Percentiles rank a stretch among this genome's conserved stretches.
Evolutionary conservation across 176 grass and related monocot genomes (phyloP).

Genomic region (Rhynchospora pubera): DNA sequence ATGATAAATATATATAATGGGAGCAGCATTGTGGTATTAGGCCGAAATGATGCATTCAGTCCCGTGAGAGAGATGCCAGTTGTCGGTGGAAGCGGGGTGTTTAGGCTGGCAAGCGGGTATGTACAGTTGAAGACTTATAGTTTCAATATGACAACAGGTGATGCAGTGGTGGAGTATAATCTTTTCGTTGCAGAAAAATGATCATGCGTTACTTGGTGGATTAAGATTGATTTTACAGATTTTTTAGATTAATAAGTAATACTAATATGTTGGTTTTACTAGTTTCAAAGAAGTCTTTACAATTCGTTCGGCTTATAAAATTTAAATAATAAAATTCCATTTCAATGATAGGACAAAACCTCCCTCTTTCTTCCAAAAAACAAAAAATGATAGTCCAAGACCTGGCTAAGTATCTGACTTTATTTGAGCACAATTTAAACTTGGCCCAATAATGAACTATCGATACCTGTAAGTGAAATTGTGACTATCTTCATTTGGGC

Average conservation of each 20-base stretch:
- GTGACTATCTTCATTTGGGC: too few species aligned
- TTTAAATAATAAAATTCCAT: not conserved
- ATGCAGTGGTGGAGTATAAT: conserved; percentile 64
- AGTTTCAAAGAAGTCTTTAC: not conserved
- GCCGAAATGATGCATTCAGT: conserved; percentile 32
- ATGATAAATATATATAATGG: conserved; percentile 41
- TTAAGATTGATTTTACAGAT: not conserved
- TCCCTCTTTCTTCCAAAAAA: too few species aligned
- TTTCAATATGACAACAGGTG: conserved; percentile 22
- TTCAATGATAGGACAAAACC: not conserved
- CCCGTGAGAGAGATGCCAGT: conserved; percentile 48
- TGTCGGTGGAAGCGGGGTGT: conserved; percentile 46
- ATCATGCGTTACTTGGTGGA: not conserved
- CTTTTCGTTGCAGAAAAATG: conserved; percentile 34
- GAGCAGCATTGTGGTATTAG: conserved; percentile 44
- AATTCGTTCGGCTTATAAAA: not conserved
- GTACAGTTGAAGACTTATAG: conserved; percentile 31
- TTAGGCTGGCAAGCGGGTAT: conserved; percentile 41
- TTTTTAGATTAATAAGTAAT: not conserved
- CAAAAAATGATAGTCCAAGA: not conserved
- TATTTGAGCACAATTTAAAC: too few species aligned
- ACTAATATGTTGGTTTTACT: not conserved
- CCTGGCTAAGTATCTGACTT: too few species aligned
- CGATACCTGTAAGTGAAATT: too few species aligned
- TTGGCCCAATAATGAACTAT: too few species aligned